phyloP scores from a whole-genome alignment of 495 filamentous ascomycete genomes.

The Tuber calosporum region DNA sequence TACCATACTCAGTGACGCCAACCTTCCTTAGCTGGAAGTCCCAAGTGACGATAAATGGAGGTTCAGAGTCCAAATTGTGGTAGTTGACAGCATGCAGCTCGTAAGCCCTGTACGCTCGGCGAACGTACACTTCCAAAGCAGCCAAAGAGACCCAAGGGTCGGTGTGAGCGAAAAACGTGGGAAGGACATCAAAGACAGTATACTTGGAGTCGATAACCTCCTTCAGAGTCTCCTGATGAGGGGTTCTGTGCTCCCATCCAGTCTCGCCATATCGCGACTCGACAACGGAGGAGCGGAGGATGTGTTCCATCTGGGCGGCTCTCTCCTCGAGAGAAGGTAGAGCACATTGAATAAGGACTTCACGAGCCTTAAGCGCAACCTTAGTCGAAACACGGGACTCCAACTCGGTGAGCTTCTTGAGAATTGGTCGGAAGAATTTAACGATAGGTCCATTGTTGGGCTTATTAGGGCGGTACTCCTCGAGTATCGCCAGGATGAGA shows the following conservation, averaged over 20 bases:
- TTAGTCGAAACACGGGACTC: slow-evolving; percentile 86
- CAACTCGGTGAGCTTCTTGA: slow-evolving; percentile 82
- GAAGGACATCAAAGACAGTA: slow-evolving; percentile 93
- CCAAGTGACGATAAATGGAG: slow-evolving; percentile 81
- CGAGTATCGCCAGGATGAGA: slow-evolving; percentile 80
- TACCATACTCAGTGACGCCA: slow-evolving; percentile 77
- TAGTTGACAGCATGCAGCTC: slow-evolving; percentile 81
- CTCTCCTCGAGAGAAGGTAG: slow-evolving; percentile 93
- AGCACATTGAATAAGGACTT: slow-evolving; percentile 93
- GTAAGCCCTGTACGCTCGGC: slow-evolving; percentile 94
- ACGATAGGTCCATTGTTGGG: slow-evolving; percentile 78
- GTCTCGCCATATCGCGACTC: slow-evolving; percentile 95
- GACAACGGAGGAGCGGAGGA: slow-evolving; percentile 91
- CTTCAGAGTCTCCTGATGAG: slow-evolving; percentile 76
- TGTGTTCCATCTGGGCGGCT: slow-evolving; percentile 95
- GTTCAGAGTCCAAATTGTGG: slow-evolving; percentile 63
- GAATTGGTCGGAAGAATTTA: slow-evolving; percentile 75
- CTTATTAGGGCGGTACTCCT: slow-evolving; percentile 91
- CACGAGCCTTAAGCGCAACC: slow-evolving; percentile 92
- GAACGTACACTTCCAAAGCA: slow-evolving; percentile 90
- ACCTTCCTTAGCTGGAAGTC: slow-evolving; percentile 91
- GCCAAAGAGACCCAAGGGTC: slow-evolving; percentile 94
- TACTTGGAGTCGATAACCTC: slow-evolving; percentile 98
- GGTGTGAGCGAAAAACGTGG: slow-evolving; percentile 84
- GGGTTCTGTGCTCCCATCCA: slow-evolving; percentile 93